These are phyloP conservation scores for Blastobotrys arbuscula DNA, from an alignment of 1,139 yeast genomes.

Conservation along the genomic window DNA sequence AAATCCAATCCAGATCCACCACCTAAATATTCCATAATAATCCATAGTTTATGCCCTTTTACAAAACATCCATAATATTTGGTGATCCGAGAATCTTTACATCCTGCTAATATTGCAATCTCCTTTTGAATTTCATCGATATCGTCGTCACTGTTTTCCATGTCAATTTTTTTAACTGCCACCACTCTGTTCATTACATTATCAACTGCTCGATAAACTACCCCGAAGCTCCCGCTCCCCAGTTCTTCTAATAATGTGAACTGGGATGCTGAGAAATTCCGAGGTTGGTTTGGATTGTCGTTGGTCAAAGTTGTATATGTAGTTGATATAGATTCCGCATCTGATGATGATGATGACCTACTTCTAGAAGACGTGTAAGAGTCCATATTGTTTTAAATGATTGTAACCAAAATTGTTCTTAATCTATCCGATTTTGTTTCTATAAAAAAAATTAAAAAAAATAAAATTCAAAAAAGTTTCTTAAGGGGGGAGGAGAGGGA, in stretches of 20 bases:
- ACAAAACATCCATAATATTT: conserved; percentile 76
- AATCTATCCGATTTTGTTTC: background rate
- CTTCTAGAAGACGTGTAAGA: background rate
- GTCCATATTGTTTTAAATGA: background rate
- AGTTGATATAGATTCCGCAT: conserved; percentile 5
- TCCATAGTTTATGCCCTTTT: conserved; percentile 75
- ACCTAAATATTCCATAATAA: conserved; percentile 67
- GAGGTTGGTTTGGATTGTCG: conserved; percentile 16
- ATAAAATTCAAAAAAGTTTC: no score
- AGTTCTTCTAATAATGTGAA: conserved; percentile 66
- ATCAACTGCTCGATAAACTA: conserved; percentile 70
- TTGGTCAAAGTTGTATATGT: background rate
- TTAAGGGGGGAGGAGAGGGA: no score
- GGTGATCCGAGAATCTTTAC: conserved; percentile 66
- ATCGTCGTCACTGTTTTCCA: conserved; percentile 72
- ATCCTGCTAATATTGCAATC: conserved; percentile 68
- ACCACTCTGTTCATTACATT: conserved; percentile 25
- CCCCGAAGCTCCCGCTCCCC: conserved; percentile 87
- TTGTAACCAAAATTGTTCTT: background rate
- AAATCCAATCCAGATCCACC: conserved; percentile 77
- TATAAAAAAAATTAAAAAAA: background rate
- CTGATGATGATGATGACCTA: conserved; percentile 8
- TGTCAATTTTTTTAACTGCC: conserved; percentile 46
- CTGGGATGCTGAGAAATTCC: conserved; percentile 41
- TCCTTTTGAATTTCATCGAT: conserved; percentile 76